phyloP scores from a whole-genome alignment of 2,329 filamentous ascomycete genomes.

The Pseudogymnoascus sp. region DNA sequence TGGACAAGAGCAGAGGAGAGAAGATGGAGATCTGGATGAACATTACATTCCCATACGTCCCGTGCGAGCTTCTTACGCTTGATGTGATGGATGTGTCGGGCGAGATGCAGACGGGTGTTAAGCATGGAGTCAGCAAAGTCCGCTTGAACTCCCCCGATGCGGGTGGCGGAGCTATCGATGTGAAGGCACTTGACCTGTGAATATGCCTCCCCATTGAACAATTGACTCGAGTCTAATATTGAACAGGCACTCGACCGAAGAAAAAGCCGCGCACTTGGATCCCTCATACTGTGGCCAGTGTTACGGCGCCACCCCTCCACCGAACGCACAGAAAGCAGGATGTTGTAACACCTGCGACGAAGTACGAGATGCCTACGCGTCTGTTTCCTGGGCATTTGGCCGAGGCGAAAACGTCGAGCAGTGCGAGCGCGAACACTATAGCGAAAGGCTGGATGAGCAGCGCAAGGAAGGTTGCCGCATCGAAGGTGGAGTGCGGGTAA shows the following conservation, averaged over 20 bases:
- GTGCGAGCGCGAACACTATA: constrained; percentile 90
- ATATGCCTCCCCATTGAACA: constrained; percentile 29
- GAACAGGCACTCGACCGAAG: constrained; percentile 58
- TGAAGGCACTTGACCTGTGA: constrained; percentile 61
- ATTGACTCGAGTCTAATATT: constrained; percentile 15
- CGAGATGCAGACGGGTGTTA: constrained; percentile 90
- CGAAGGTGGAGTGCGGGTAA: constrained; percentile 85
- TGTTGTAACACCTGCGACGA: constrained; percentile 98
- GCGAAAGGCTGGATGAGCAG: constrained; percentile 79
- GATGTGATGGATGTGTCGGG: constrained; percentile 99
- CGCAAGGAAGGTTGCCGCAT: constrained; percentile 89
- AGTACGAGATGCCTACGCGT: constrained; percentile 88
- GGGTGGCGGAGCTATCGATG: constrained; percentile 70
- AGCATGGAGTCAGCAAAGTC: constrained; percentile 88
- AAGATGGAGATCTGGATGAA: constrained; percentile 99
- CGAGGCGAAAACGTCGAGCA: constrained; percentile 89
- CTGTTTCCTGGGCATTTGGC: constrained; percentile 88
- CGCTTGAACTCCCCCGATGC: constrained; percentile 66
- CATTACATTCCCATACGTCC: constrained; percentile 87
- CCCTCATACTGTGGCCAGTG: constrained; percentile 90
- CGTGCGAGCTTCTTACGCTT: constrained; percentile 90
- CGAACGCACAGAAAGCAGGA: constrained; percentile 67
- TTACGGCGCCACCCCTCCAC: constrained; percentile 74
- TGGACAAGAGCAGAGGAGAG: constrained; percentile 95
- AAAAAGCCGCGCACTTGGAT: constrained; percentile 71